Percentiles rank a stretch among this genome's conserved stretches.
These are phyloP conservation scores for Posidonia oceanica DNA, from an alignment of 116 monocot species.

Conservation along the genomic window DNA sequence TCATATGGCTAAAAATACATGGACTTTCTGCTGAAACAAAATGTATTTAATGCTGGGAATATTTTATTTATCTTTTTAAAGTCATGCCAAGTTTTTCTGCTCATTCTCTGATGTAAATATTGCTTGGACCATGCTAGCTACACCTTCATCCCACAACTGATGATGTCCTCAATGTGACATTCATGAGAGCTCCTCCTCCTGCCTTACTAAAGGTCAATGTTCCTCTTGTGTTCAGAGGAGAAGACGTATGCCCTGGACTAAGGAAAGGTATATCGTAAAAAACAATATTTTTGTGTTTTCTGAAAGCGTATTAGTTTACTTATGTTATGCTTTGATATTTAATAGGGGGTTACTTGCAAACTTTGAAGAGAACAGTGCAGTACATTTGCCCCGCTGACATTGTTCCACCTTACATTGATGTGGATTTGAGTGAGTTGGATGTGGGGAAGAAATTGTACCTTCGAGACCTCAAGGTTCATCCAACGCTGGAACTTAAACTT, in stretches of 20 bases:
- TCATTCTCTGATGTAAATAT: slow-evolving; percentile 5
- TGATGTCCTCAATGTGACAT: slow-evolving; percentile 87
- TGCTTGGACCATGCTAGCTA: slow-evolving; percentile 17
- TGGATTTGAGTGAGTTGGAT: slow-evolving; percentile 86
- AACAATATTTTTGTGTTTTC: too few relatives aligned
- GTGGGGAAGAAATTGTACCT: slow-evolving; percentile 62
- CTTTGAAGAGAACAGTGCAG: slow-evolving; percentile 78
- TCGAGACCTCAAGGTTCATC: slow-evolving; percentile 86
- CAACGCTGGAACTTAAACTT: slow-evolving; percentile 45
- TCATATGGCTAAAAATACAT: too few relatives aligned
- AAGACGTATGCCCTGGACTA: slow-evolving; percentile 85
- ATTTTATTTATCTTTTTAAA: neutral
- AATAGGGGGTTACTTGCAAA: slow-evolving; percentile 73
- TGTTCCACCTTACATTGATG: slow-evolving; percentile 92
- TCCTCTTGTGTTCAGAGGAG: slow-evolving; percentile 85
- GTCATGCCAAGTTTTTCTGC: neutral
- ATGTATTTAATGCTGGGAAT: neutral
- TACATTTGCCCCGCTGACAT: slow-evolving; percentile 92
- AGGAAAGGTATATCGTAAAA: slow-evolving; percentile 58
- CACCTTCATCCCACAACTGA: slow-evolving; percentile 86
- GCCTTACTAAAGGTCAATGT: slow-evolving; percentile 79
- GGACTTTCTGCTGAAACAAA: too few relatives aligned
- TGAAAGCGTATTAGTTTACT: too few relatives aligned
- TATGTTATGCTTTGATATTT: neutral
- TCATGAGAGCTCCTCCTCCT: slow-evolving; percentile 78